Conservation (phyloP, 768 basidiomycete genomes). For the Cystobasidium tubakii region DNA sequence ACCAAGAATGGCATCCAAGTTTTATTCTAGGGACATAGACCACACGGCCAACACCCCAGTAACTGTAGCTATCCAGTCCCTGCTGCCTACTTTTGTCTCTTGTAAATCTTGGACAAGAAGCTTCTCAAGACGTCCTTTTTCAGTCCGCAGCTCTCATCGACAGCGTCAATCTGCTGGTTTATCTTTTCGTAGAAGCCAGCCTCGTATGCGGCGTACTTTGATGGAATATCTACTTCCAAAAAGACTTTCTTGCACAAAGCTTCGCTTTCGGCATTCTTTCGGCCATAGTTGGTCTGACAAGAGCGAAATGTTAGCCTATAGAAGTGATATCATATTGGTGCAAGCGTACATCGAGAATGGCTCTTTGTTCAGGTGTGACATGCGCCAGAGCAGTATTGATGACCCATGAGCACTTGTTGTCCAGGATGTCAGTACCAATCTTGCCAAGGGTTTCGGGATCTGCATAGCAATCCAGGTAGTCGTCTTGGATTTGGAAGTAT, state of each 20-base stretch:
- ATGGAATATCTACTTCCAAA: constrained; percentile 58
- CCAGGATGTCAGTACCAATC: constrained; percentile 94
- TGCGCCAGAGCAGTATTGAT: constrained; percentile 72
- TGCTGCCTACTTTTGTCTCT: constrained; percentile 40
- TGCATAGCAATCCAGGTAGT: constrained; percentile 87
- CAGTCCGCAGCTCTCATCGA: constrained; percentile 51
- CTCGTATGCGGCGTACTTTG: constrained; percentile 72
- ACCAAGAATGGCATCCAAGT: no score
- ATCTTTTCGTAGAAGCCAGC: constrained; percentile 63
- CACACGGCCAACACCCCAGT: no score
- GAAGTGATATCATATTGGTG: no score
- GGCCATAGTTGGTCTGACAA: constrained; percentile 62
- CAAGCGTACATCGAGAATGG: constrained; percentile 52
- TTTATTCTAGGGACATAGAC: no score
- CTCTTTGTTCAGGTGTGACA: constrained; percentile 52
- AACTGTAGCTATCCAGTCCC: no score
- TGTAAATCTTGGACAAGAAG: constrained; percentile 77
- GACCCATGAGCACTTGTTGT: constrained; percentile 98
- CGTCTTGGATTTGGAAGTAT: constrained; percentile 98
- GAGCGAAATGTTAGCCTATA: background rate
- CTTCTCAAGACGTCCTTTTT: constrained; percentile 69
- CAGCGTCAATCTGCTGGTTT: constrained; percentile 60
- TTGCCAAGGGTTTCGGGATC: constrained; percentile 89
- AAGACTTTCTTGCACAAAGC: constrained; percentile 65
- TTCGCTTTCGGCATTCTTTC: constrained; percentile 58